Conservation (phyloP, 1,284 basidiomycete genomes). For the Grifola frondosa region DNA sequence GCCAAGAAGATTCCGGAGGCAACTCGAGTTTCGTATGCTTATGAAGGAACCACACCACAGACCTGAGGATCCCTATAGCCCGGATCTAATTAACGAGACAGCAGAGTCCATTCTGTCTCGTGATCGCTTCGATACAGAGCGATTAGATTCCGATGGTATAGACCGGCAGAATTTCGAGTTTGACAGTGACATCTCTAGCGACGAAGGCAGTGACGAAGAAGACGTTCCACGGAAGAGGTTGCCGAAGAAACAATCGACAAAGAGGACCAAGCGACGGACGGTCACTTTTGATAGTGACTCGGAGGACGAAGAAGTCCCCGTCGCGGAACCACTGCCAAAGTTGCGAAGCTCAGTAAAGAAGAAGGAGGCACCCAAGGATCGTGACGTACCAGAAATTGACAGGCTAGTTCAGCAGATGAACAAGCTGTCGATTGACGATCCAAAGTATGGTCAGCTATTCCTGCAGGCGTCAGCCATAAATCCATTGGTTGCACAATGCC, state of each 20-base stretch:
- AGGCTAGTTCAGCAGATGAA: slow-evolving; percentile 1
- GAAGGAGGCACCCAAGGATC: background rate
- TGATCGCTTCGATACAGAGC: slow-evolving; percentile 1
- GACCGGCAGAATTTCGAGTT: background rate
- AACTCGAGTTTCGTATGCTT: background rate
- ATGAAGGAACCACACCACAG: slow-evolving; percentile 1
- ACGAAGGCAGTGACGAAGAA: background rate
- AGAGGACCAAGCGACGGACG: background rate
- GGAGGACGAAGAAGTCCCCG: background rate
- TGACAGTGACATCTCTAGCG: background rate
- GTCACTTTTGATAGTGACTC: background rate
- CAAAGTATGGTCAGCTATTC: slow-evolving; percentile 1
- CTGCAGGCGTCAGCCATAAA: slow-evolving; percentile 1
- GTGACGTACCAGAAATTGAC: background rate
- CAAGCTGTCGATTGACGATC: slow-evolving; percentile 1
- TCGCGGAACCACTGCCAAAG: too few species aligned
- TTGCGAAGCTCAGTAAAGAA: background rate
- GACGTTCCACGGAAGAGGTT: background rate
- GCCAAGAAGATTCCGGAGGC: background rate
- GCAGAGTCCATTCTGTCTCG: background rate
- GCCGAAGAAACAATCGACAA: background rate
- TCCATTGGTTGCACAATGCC: background rate
- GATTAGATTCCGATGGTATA: background rate
- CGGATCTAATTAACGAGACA: background rate
- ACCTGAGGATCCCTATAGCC: background rate